A percentile compares a stretch with the other conserved stretches of the same genome.
These are phyloP conservation scores for Chrysoporthe austroafricana DNA, from an alignment of 2,329 filamentous ascomycete species.

Conservation along the genomic window DNA sequence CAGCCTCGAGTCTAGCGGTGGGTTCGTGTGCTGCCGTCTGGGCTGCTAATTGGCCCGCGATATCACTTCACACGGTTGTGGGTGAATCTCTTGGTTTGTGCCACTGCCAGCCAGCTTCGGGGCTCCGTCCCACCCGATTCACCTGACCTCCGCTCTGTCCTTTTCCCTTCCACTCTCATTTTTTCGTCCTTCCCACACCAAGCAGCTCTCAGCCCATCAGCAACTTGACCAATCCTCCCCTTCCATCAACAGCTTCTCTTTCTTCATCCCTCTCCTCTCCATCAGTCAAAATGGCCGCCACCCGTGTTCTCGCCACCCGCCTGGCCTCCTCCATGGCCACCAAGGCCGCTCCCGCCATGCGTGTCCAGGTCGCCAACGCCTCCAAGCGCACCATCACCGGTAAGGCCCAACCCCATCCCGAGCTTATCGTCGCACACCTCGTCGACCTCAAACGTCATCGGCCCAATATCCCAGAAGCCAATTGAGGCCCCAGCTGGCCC, in stretches of 20 bases:
- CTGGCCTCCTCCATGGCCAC: conserved; percentile 77
- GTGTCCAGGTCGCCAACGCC: conserved; percentile 64
- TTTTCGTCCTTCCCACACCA: conserved; percentile 29
- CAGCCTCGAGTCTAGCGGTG: conserved; percentile 31
- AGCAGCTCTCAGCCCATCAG: conserved; percentile 34
- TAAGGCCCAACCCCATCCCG: conserved; percentile 48
- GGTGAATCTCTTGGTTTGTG: conserved; percentile 31
- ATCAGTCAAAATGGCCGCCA: conserved; percentile 76
- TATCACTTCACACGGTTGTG: conserved; percentile 30
- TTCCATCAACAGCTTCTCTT: conserved; percentile 48
- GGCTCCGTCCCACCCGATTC: conserved; percentile 30
- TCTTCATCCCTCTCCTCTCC: conserved; percentile 48
- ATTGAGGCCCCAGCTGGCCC: conserved; percentile 36
- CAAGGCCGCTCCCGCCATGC: conserved; percentile 77
- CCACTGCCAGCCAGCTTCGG: conserved; percentile 30
- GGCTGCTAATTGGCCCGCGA: conserved; percentile 37
- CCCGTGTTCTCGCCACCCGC: conserved; percentile 77
- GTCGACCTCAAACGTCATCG: conserved; percentile 29
- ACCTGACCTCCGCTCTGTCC: conserved; percentile 33
- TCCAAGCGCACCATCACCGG: conserved; percentile 78
- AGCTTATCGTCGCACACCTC: conserved; percentile 29
- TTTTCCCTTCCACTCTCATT: conserved; percentile 36
- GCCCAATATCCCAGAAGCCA: conserved; percentile 29
- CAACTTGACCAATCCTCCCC: conserved; percentile 34
- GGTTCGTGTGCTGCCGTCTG: conserved; percentile 31